phyloP scores from a whole-genome alignment of 345 rosid species.

The Alliaria petiolata region DNA sequence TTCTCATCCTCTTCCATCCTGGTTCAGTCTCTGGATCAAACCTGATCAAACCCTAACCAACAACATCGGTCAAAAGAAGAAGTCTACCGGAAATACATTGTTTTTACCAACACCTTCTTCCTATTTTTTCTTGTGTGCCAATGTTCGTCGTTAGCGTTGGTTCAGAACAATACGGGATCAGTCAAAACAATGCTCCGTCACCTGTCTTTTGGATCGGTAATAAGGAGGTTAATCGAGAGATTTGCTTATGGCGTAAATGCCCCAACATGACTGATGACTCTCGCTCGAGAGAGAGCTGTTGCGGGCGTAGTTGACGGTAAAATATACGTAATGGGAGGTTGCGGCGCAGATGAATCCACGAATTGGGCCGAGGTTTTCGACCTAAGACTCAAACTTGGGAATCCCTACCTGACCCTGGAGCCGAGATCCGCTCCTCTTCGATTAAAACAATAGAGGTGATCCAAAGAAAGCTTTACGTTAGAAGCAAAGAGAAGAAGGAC shows the following conservation, averaged over 20 bases:
- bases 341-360: background rate
- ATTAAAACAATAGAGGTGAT: background rate
- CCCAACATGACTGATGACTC: slow-evolving; percentile 53
- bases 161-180: slow-evolving; percentile 41
- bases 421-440: background rate
- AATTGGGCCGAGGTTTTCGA: background rate
- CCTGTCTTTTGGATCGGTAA: slow-evolving; percentile 53
- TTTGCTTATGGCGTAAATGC: slow-evolving; percentile 42
- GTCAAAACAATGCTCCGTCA: slow-evolving; percentile 35
- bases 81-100: slow-evolving; percentile 7
- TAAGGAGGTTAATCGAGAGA: slow-evolving; percentile 29
- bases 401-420: background rate
- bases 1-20: background rate
- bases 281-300: slow-evolving; percentile 53
- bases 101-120: slow-evolving; percentile 27
- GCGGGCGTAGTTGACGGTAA: slow-evolving; percentile 39
- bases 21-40: slow-evolving; percentile 1
- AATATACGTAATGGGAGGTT: slow-evolving; percentile 43
- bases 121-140: background rate
- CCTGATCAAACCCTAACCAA: background rate
- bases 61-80: background rate
- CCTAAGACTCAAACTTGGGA: slow-evolving; percentile 6
- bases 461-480: background rate
- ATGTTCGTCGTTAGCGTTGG: slow-evolving; percentile 34
- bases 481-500: background rate